phyloP scores from a whole-genome alignment of 352 stramenopile genomes.

The Sclerospora graminicola region DNA sequence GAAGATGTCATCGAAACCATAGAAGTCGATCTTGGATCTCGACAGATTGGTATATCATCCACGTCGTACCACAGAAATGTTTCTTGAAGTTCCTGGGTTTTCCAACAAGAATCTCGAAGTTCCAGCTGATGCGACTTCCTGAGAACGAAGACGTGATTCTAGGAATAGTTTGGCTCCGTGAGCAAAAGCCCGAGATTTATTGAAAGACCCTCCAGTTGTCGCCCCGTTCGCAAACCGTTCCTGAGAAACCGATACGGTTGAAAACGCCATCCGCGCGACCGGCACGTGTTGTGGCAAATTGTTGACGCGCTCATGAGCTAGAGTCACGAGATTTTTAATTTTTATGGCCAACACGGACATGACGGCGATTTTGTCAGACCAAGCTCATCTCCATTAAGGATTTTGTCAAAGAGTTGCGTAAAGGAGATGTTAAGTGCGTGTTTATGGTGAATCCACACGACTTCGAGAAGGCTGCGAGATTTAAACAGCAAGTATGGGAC shows the following conservation, averaged over 20 bases:
- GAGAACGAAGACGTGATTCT: not conserved
- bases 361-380: not conserved
- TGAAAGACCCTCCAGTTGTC: not conserved
- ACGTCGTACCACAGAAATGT: not conserved
- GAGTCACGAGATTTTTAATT: conserved; percentile 1
- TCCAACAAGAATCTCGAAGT: not conserved
- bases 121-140: conserved; percentile 1
- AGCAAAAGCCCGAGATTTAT: not conserved
- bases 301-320: not conserved
- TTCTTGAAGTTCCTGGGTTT: conserved; percentile 1
- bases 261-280: not conserved
- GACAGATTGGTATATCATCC: not conserved
- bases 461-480: conserved; percentile 2
- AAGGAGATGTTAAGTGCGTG: not conserved
- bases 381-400: conserved; percentile 1
- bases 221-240: not conserved
- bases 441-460: conserved; percentile 3
- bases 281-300: not conserved
- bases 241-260: not conserved
- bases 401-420: not conserved
- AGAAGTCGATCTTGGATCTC: conserved; percentile 1
- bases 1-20: not conserved
- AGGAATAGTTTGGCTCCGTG: not conserved
- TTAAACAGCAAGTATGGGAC: conserved; percentile 4
- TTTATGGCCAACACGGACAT: not conserved